Evolutionary conservation across 2,329 filamentous ascomycete species (phyloP).

Genomic region (Cytospora piceicola): DNA sequence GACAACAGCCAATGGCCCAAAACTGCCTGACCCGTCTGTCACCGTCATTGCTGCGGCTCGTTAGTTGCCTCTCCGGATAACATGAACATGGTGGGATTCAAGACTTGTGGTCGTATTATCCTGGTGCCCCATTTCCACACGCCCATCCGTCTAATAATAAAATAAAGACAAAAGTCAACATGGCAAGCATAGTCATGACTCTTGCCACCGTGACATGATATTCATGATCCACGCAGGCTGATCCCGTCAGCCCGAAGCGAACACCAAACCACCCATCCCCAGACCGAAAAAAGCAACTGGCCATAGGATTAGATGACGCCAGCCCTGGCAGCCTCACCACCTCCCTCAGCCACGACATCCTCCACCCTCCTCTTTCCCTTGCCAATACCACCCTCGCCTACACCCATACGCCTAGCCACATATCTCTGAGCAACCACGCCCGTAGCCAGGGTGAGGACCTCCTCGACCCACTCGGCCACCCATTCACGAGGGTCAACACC

Average conservation of each 20-base stretch:
- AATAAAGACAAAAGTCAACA: background rate
- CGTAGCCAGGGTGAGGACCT: constrained; percentile 74
- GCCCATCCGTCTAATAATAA: background rate
- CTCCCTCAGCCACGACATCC: constrained; percentile 59
- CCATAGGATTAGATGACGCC: constrained; percentile 50
- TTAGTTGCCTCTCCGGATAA: background rate
- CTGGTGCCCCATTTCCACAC: background rate
- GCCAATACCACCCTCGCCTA: constrained; percentile 75
- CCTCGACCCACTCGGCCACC: constrained; percentile 97
- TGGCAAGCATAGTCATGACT: background rate
- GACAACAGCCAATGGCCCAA: too few species aligned
- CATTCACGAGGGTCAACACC: constrained; percentile 92
- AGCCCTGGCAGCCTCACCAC: constrained; percentile 63
- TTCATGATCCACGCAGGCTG: background rate
- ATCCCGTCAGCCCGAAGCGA: constrained; percentile 5
- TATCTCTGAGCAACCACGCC: constrained; percentile 93
- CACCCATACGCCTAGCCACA: constrained; percentile 92
- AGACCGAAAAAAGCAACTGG: background rate
- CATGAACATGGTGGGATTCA: background rate
- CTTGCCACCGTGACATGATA: background rate
- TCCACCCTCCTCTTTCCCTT: constrained; percentile 65
- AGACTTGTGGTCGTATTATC: background rate
- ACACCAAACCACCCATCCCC: background rate
- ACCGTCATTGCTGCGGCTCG: background rate
- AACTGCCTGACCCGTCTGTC: background rate